Base-by-base conservation (phyloP, 495 filamentous ascomycete species). In the Cairneyella variabilis region DNA sequence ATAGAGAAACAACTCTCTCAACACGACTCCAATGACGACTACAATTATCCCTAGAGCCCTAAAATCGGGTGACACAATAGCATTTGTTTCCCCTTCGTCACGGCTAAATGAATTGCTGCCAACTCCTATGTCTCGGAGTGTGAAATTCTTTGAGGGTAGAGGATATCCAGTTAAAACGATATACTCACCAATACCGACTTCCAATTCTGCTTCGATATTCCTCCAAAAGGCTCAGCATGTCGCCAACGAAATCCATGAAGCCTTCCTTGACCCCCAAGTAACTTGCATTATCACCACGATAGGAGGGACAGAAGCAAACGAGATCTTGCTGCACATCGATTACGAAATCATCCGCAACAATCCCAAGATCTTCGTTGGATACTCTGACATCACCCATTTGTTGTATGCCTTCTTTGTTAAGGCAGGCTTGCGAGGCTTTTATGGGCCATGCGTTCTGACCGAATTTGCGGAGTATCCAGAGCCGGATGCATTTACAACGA, bases 291-390 rank as follows among this genome's bases (percentile, higher is more conserved):
- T 68, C 48, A 61, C 58, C 43, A 65, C 63, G 17, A 60, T 66
- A 14, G 67, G 69, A 41, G 69, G 69, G 0, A 16, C 58, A 2
- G 12, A 52, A 2, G 58, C 57, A 34, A 69, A 56, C n/a, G 66
- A 69, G 53, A 52, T 70, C 0, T 37, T 67, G 0, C 66, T 56
- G 2, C 36, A 53, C n/a, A 56, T 71, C n/a, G 38, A 67, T n/a
- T 66, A 65, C 45, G 51, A 49, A 6, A 30, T 57, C 20, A 61
- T 71, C 27, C 51, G 53, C 7, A 43, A 50, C 1, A 59, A 69
- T 30, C 66, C 65, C 2, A 71, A 70, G 59, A 64, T 69, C 20
- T 61, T 71, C 34, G 56, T 64, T 11, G 67, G 69, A 11, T 69
- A 59, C 37, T 66, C 62, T 11, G 68, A 72, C 53, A 70, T 67